Percentiles rank a stretch among this genome's conserved stretches.
These are phyloP conservation scores for Dillenia turbinata DNA, from an alignment of 164 flowering plant genomes.

Conservation along the genomic window DNA sequence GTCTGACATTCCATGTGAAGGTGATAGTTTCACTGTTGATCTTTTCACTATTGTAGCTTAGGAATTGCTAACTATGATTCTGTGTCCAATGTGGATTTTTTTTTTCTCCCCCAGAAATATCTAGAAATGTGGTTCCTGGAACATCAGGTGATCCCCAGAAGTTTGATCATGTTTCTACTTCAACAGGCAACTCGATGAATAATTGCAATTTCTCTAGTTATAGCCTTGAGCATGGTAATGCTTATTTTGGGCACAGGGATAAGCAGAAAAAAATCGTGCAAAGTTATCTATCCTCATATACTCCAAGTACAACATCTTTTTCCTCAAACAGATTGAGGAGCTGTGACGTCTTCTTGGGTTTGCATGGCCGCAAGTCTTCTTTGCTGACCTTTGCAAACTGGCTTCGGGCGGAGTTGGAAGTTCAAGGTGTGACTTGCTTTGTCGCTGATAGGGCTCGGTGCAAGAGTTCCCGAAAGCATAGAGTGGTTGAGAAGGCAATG, in stretches of 20 bases:
- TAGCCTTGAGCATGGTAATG: conserved; percentile 26
- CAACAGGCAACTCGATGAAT: conserved; percentile 29
- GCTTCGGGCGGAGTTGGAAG: conserved; percentile 86
- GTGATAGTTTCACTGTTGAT: conserved; percentile 17
- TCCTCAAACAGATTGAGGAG: conserved; percentile 56
- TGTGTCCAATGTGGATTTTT: conserved; percentile 19
- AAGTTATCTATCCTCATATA: conserved; percentile 31
- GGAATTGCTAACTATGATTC: conserved; percentile 27
- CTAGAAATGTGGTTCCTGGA: conserved; percentile 11
- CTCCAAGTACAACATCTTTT: conserved; percentile 39
- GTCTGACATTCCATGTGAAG: conserved; percentile 31
- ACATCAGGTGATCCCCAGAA: conserved; percentile 28
- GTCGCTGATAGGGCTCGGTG: conserved; percentile 75
- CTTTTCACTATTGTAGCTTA: conserved; percentile 18
- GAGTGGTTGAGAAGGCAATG: conserved; percentile 74
- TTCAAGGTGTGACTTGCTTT: conserved; percentile 86
- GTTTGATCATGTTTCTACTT: conserved; percentile 41
- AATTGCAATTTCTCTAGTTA: conserved; percentile 34
- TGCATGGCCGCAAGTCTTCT: conserved; percentile 77
- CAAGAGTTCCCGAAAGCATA: conserved; percentile 63
- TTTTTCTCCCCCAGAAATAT: conserved; percentile 12
- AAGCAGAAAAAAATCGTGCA: conserved; percentile 40
- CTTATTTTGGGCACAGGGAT: conserved; percentile 28
- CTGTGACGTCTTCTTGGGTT: conserved; percentile 85
- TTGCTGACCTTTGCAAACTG: conserved; percentile 75